Conservation (phyloP, 192 early-diverging fungal species). For the Coemansia sp. region DNA sequence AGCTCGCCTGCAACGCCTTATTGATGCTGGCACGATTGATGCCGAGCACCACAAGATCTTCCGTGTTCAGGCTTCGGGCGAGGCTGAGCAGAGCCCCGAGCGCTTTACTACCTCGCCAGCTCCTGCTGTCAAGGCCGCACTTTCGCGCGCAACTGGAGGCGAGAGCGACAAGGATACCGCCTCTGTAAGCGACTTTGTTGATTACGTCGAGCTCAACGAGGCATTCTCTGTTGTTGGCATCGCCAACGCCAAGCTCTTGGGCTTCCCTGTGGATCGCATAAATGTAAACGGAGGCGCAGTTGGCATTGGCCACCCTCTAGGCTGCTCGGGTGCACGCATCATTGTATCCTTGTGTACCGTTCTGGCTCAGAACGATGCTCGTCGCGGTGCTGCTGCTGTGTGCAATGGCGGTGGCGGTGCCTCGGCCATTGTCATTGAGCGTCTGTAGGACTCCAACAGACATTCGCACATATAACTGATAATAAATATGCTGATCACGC, state of each 20-base stretch:
- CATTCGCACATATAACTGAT: neutral
- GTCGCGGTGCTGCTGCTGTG: slow-evolving; percentile 88
- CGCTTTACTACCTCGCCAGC: slow-evolving; percentile 78
- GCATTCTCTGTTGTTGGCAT: slow-evolving; percentile 83
- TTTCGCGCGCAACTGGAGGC: slow-evolving; percentile 60
- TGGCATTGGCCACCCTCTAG: slow-evolving; percentile 97
- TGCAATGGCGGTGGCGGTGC: slow-evolving; percentile 98
- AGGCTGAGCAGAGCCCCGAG: slow-evolving; percentile 73
- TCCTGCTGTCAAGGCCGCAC: slow-evolving; percentile 77
- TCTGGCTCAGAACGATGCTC: slow-evolving; percentile 71
- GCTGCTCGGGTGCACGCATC: slow-evolving; percentile 91
- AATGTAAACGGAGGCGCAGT: slow-evolving; percentile 97
- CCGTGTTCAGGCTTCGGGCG: slow-evolving; percentile 69
- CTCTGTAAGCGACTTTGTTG: slow-evolving; percentile 63
- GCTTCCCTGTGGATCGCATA: slow-evolving; percentile 72
- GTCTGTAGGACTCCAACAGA: slow-evolving; percentile 28
- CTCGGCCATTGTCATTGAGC: slow-evolving; percentile 79
- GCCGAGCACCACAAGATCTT: slow-evolving; percentile 30
- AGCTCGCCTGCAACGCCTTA: slow-evolving; percentile 55
- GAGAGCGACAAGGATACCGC: slow-evolving; percentile 50
- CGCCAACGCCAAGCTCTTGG: slow-evolving; percentile 84
- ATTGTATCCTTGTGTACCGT: slow-evolving; percentile 79
- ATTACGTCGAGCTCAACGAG: slow-evolving; percentile 84
- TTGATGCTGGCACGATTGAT: slow-evolving; percentile 44
- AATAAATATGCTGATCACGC: neutral